phyloP scores from a whole-genome alignment of 2,329 filamentous ascomycete species.

The Seiridium cupressi region DNA sequence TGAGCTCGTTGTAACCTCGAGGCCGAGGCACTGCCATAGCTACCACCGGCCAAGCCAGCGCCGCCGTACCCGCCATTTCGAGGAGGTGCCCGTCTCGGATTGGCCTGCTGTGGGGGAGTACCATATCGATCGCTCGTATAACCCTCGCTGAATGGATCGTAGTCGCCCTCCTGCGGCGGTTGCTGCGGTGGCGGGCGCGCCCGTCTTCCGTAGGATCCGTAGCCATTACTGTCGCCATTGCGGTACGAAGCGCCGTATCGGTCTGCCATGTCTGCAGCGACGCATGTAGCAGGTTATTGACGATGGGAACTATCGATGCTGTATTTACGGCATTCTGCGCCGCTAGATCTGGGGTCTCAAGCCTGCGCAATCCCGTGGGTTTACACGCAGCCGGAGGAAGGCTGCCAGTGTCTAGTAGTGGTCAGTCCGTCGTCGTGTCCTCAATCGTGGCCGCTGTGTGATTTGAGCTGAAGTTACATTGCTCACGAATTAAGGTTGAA shows the following conservation, averaged over 20 bases:
- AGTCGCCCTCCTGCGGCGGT: neutral
- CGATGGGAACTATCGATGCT: neutral
- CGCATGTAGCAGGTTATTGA: neutral
- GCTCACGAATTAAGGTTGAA: neutral
- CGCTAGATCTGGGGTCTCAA: neutral
- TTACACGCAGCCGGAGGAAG: no score
- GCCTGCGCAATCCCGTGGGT: neutral
- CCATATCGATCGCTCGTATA: slow-evolving; percentile 43
- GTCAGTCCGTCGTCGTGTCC: neutral
- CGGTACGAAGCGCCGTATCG: slow-evolving; percentile 48
- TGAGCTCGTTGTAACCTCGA: slow-evolving; percentile 20
- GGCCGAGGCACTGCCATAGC: slow-evolving; percentile 19
- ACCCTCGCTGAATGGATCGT: slow-evolving; percentile 30
- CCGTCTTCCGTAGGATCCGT: slow-evolving; percentile 39
- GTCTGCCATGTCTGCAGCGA: slow-evolving; percentile 43
- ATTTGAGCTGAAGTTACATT: neutral
- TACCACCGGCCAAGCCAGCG: slow-evolving; percentile 12
- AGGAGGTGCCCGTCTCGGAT: slow-evolving; percentile 30
- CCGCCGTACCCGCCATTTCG: slow-evolving; percentile 21
- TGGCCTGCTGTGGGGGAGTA: slow-evolving; percentile 24
- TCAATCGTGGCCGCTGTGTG: neutral
- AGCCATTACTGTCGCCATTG: slow-evolving; percentile 41
- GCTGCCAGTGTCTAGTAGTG: no score
- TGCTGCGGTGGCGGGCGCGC: slow-evolving; percentile 13
- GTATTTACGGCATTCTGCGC: neutral